Evolutionary conservation across 73 alveolate genomes (phyloP).

Genomic region (Paramecium bursaria): DNA sequence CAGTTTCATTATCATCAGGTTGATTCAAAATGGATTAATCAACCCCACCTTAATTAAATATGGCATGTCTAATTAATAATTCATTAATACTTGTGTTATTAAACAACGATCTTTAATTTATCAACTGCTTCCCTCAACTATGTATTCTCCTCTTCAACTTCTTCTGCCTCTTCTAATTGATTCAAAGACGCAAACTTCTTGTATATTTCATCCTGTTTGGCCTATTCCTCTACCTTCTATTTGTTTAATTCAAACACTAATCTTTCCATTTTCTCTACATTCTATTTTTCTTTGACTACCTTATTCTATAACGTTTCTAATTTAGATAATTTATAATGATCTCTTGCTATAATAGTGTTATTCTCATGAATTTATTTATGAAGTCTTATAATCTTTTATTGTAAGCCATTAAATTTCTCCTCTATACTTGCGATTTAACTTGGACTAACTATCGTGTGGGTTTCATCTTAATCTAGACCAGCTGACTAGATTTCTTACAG

Average conservation of each 20-base stretch:
- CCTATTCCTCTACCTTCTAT: not conserved
- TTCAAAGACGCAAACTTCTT: not conserved
- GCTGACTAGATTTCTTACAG: constrained; percentile 17
- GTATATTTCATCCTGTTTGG: not conserved
- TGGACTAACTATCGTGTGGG: constrained; percentile 32
- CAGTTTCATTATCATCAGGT: not conserved
- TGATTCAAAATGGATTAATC: not conserved
- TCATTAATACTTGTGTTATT: not conserved
- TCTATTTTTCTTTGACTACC: not conserved
- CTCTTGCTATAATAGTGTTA: not conserved
- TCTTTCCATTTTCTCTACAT: not conserved
- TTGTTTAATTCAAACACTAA: not conserved
- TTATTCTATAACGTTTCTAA: not conserved
- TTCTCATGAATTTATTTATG: not conserved
- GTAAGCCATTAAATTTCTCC: constrained; percentile 32
- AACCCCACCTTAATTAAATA: not conserved
- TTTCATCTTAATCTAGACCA: not conserved
- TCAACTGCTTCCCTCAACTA: not conserved
- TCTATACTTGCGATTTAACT: constrained; percentile 25
- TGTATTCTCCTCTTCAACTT: not conserved
- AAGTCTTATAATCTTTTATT: not conserved
- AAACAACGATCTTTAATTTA: too few species aligned
- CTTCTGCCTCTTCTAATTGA: not conserved
- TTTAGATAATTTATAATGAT: too few species aligned
- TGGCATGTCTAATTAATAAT: too few species aligned